Percentiles rank a stretch among this genome's conserved stretches.
Evolutionary conservation across 2,329 filamentous ascomycete genomes (phyloP).

Genomic region (Phialemonium atrogriseum): DNA sequence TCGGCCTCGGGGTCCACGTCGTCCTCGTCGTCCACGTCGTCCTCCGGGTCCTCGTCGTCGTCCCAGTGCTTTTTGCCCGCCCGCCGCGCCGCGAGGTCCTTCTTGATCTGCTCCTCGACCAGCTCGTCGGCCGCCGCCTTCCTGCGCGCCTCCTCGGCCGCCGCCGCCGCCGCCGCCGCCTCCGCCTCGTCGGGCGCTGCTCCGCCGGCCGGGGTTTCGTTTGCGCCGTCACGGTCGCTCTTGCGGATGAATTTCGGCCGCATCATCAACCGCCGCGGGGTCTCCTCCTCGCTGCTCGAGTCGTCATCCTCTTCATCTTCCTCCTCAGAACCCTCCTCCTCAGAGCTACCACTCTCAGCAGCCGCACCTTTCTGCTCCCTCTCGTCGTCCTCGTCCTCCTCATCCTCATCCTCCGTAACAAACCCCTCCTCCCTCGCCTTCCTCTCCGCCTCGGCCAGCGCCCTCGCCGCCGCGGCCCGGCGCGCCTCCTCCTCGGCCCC

Average conservation of each 20-base stretch:
- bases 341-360: constrained; percentile 27
- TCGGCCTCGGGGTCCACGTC: constrained; percentile 81
- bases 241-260: constrained; percentile 58
- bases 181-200: constrained; percentile 28
- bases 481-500: constrained; percentile 38
- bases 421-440: constrained; percentile 53
- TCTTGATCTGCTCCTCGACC: constrained; percentile 81
- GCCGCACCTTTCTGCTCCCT: constrained; percentile 18
- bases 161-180: constrained; percentile 22
- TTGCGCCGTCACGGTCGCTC: constrained; percentile 34
- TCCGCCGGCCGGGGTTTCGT: constrained; percentile 15
- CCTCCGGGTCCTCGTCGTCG: constrained; percentile 52
- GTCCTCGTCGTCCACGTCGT: constrained; percentile 84
- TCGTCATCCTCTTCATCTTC: constrained; percentile 25
- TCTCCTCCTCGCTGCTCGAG: constrained; percentile 45
- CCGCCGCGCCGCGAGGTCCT: constrained; percentile 66
- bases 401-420: constrained; percentile 47
- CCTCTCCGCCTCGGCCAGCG: constrained; percentile 33
- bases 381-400: constrained; percentile 29
- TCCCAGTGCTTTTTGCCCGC: constrained; percentile 84
- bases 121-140: constrained; percentile 69
- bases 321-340: constrained; percentile 24
- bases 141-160: constrained; percentile 47
- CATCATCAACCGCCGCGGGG: constrained; percentile 48
- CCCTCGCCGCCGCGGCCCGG: constrained; percentile 36